A percentile compares a stretch with the other conserved stretches of the same genome.
Conservation (phyloP, 768 basidiomycete species). For the Suillus hirtellus region DNA sequence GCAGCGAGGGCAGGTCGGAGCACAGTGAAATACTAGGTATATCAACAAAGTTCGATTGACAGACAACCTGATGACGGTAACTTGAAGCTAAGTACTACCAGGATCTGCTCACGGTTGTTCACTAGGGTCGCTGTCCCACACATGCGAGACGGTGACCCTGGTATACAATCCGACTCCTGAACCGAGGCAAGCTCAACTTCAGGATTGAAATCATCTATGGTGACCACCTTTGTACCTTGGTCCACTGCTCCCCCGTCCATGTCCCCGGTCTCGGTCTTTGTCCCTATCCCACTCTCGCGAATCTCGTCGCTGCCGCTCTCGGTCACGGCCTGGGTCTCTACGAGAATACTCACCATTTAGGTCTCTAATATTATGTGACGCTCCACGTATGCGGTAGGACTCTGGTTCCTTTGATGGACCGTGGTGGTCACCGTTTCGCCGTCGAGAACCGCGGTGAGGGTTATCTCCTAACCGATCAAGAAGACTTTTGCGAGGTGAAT, state of each 20-base stretch:
- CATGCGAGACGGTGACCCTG: conserved; percentile 45
- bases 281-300: conserved; percentile 18
- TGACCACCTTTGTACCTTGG: conserved; percentile 55
- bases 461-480: conserved; percentile 35
- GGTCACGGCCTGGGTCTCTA: conserved; percentile 16
- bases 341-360: conserved; percentile 17
- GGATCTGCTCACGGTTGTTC: background rate
- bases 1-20: background rate
- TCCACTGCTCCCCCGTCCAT: conserved; percentile 24
- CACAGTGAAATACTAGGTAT: background rate
- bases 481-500: conserved; percentile 28
- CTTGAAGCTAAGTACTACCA: background rate
- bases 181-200: conserved; percentile 57
- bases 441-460: conserved; percentile 13
- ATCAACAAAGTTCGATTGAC: background rate
- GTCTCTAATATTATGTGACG: conserved; percentile 23
- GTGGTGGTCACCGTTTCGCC: conserved; percentile 1
- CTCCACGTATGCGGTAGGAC: conserved; percentile 32
- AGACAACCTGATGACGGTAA: background rate
- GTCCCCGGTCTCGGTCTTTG: conserved; percentile 19
- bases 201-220: conserved; percentile 24
- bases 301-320: conserved; percentile 22
- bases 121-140: background rate
- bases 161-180: conserved; percentile 72
- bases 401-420: conserved; percentile 12